Conservation (phyloP, 2,329 filamentous ascomycete genomes). For the Monosporascus sp. region DNA sequence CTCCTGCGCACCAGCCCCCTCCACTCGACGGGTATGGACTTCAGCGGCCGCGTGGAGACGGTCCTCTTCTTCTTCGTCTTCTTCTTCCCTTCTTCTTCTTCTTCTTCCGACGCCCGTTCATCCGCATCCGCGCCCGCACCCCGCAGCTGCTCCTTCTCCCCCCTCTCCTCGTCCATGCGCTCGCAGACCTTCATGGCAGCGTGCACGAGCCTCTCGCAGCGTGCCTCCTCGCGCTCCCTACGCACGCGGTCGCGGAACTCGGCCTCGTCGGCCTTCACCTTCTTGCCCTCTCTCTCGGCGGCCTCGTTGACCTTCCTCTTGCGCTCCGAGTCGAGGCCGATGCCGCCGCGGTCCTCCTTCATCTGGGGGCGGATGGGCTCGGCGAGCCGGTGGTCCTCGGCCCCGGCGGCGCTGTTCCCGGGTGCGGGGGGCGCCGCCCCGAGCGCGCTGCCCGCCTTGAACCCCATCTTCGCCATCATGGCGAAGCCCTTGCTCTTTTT, state of each 20-base stretch:
- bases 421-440: conserved; percentile 50
- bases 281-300: conserved; percentile 53
- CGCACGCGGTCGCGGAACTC: conserved; percentile 71
- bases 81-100: conserved; percentile 10
- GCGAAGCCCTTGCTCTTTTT: conserved; percentile 78
- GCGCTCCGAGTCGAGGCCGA: conserved; percentile 77
- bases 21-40: conserved; percentile 72
- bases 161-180: conserved; percentile 58
- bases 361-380: conserved; percentile 73
- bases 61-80: conserved; percentile 27
- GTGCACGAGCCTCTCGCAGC: conserved; percentile 62
- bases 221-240: conserved; percentile 62
- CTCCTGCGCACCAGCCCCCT: conserved; percentile 66
- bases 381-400: conserved; percentile 22
- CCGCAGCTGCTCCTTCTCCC: conserved; percentile 3
- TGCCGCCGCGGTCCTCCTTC: conserved; percentile 76
- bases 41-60: conserved; percentile 47
- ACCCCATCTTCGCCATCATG: conserved; percentile 98
- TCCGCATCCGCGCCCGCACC: conserved; percentile 9
- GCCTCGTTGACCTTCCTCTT: conserved; percentile 70
- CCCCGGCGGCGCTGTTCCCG: conserved; percentile 38
- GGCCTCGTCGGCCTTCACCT: conserved; percentile 56
- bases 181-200: conserved; percentile 82
- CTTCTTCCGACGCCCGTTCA: conserved; percentile 9
- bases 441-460: conserved; percentile 67